Conservation (phyloP, 768 basidiomycete genomes). For the Gloeostereum incarnatum region DNA sequence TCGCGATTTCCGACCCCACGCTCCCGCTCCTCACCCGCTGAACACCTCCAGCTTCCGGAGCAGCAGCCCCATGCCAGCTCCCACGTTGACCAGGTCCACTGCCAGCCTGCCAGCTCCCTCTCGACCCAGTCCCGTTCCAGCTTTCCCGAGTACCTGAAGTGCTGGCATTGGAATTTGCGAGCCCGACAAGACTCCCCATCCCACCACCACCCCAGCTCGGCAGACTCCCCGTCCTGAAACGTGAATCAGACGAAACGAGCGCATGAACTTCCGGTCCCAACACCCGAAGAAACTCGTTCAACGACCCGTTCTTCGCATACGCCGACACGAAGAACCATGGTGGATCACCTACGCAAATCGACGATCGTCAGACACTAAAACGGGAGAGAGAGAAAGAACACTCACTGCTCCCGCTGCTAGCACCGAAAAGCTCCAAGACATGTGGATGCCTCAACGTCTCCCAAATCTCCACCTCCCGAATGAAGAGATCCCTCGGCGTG, state of each 20-base stretch:
- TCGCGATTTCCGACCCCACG: conserved; percentile 11
- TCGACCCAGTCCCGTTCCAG: conserved; percentile 1
- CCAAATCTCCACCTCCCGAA: conserved; percentile 68
- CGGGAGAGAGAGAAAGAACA: too few species aligned
- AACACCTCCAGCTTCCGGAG: background rate
- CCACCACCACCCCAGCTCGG: conserved; percentile 7
- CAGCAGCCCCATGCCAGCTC: too few species aligned
- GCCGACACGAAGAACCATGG: conserved; percentile 80
- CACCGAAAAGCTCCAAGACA: conserved; percentile 69
- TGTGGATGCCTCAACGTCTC: conserved; percentile 56
- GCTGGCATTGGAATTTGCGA: background rate
- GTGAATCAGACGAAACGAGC: conserved; percentile 4
- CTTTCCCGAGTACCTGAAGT: background rate
- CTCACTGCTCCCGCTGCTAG: conserved; percentile 60
- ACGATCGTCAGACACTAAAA: too few species aligned
- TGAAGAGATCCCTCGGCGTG: conserved; percentile 55
- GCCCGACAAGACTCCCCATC: conserved; percentile 2
- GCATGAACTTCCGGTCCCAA: background rate
- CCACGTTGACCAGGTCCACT: too few species aligned
- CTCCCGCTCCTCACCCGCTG: conserved; percentile 1
- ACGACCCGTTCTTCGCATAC: conserved; percentile 55
- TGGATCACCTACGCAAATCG: too few species aligned
- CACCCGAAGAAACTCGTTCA: conserved; percentile 41
- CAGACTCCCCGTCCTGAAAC: conserved; percentile 12
- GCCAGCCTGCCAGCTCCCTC: too few species aligned